Percentiles rank a stretch among this genome's conserved stretches.
Conservation (phyloP, 306 rosid genomes). For the Crataegus laevigata region DNA sequence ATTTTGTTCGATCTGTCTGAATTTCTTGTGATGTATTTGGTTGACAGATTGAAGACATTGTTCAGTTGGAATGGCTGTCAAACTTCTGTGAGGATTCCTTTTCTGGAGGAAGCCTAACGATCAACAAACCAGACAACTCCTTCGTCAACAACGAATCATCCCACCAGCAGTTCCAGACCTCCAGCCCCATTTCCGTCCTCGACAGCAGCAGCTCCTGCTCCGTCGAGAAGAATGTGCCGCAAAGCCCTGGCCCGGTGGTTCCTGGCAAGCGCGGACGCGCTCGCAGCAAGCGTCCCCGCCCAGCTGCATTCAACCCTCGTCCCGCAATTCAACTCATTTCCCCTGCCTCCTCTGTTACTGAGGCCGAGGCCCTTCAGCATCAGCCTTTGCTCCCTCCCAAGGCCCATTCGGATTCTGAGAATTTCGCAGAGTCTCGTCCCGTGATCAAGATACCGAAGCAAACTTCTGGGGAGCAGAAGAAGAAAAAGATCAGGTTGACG, state of each 20-base stretch:
- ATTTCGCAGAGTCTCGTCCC: slow-evolving; percentile 65
- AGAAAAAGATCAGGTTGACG: slow-evolving; percentile 39
- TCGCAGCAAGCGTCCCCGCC: slow-evolving; percentile 95
- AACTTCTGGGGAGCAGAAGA: slow-evolving; percentile 28
- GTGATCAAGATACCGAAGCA: slow-evolving; percentile 17
- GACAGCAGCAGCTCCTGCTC: slow-evolving; percentile 91
- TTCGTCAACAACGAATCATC: slow-evolving; percentile 38
- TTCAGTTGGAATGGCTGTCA: slow-evolving; percentile 91
- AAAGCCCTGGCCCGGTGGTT: slow-evolving; percentile 42
- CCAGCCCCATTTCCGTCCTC: slow-evolving; percentile 88
- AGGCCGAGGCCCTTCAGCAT: slow-evolving; percentile 17
- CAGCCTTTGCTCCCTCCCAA: slow-evolving; percentile 28
- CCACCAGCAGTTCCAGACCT: slow-evolving; percentile 55
- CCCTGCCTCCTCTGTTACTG: slow-evolving; percentile 73
- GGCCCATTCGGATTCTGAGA: slow-evolving; percentile 51
- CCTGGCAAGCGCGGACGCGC: slow-evolving; percentile 61
- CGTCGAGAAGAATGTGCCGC: slow-evolving; percentile 37
- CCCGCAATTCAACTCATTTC: slow-evolving; percentile 63
- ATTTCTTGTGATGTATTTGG: not conserved
- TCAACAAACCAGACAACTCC: slow-evolving; percentile 44
- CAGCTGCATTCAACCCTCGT: slow-evolving; percentile 70
- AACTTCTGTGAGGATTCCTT: slow-evolving; percentile 85
- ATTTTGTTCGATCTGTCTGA: not conserved
- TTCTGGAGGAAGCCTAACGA: slow-evolving; percentile 63
- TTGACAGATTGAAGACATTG: slow-evolving; percentile 78